Percentiles rank a stretch among this genome's conserved stretches.
Evolutionary conservation across 2,329 filamentous ascomycete genomes (phyloP).

Genomic region (Monilinia vaccinii-corymbosi): DNA sequence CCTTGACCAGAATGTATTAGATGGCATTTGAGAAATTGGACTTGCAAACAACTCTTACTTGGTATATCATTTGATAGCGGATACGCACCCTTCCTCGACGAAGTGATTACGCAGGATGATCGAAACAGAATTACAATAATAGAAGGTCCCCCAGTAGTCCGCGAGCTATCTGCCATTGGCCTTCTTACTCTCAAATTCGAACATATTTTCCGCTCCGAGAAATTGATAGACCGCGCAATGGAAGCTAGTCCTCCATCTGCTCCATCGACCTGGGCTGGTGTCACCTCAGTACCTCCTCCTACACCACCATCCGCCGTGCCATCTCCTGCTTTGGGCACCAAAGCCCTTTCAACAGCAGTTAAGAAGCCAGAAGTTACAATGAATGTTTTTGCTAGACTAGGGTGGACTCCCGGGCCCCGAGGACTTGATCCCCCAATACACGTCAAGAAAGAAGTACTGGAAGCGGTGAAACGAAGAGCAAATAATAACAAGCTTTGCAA

Average conservation of each 20-base stretch:
- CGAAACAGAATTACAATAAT: constrained; percentile 42
- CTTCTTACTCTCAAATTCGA: constrained; percentile 39
- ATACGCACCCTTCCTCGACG: constrained; percentile 51
- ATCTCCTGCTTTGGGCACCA: constrained; percentile 13
- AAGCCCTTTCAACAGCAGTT: constrained; percentile 13
- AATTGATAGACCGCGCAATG: constrained; percentile 35
- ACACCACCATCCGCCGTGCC: constrained; percentile 10
- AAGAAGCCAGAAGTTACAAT: constrained; percentile 12
- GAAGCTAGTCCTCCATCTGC: constrained; percentile 14
- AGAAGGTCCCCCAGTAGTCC: constrained; percentile 43
- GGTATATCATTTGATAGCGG: constrained; percentile 53
- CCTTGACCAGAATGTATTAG: constrained; percentile 30
- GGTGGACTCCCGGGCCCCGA: constrained; percentile 46
- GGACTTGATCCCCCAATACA: constrained; percentile 45
- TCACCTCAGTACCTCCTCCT: constrained; percentile 24
- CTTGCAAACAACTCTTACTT: constrained; percentile 52
- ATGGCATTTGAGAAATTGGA: constrained; percentile 51
- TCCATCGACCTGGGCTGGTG: constrained; percentile 26
- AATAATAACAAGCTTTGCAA: constrained; percentile 50
- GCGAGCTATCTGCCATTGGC: constrained; percentile 39
- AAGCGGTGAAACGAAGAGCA: constrained; percentile 47
- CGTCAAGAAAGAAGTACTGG: constrained; percentile 38
- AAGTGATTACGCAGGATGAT: constrained; percentile 39
- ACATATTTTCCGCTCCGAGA: constrained; percentile 46
- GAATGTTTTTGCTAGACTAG: not conserved